Base-by-base conservation (phyloP, 768 basidiomycete species). In the Pholiota microspora region DNA sequence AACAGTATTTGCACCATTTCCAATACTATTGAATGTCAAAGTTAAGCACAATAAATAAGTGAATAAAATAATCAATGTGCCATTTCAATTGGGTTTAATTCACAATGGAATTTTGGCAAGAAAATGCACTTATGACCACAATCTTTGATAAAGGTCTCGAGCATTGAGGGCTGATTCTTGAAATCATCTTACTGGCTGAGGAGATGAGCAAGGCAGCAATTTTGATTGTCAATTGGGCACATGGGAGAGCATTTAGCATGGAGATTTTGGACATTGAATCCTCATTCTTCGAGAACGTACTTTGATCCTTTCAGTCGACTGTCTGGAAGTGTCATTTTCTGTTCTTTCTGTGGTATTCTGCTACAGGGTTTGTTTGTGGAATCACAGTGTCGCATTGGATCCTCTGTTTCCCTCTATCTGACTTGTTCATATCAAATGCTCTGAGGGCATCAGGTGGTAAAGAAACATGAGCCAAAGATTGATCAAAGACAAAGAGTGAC, bases 371-470 rank as follows among this genome's bases (percentile, higher is more conserved):
- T 5, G 66, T 57, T 13, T 53, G 9, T 2, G 75, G 75, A 62
- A 78, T 77, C 6, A 73, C 54, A 0, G 73, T 77, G 54, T 73
- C 66, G 0, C 57, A 45, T 50, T 73, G 72, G 2, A 44, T 49
- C 0, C 63, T 58, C 58, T 76, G 75, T 42, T 72, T 71, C 27
- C 76, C 71, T 10, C 76, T 71, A 61, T 74, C 59, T 0, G 62
- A 64, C 55, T 72, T 73, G 52, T 77, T 77, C 74, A 77, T 76
- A 35, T 75, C 64, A 25, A 69, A 74, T 2, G 73, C 75, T 52
- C 69, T 69, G n/a, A 77, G 67, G 4, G 73, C 69, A 63, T 77
- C 69, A 7, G 68, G 64, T 15, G 69, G 59, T 10, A 75, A 62
- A 3, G 69, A 67, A 0, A 61, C 71, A 60, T 78, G 75, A 24